Evolutionary conservation across 495 filamentous ascomycete genomes (phyloP), one percentile per base, ranked within the genome.

Genomic region (Podospora bellae-mahoneyi): DNA sequence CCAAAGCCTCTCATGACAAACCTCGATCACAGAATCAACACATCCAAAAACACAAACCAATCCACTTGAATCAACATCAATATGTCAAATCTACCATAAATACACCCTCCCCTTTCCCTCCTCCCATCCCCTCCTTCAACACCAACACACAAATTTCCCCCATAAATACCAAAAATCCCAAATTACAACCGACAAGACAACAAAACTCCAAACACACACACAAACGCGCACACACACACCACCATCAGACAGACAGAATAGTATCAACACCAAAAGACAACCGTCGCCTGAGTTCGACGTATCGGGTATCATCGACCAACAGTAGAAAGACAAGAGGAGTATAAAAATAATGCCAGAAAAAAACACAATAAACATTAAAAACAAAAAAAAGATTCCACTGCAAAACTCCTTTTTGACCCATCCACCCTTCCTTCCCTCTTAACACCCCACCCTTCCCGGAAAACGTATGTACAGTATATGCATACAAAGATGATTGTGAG

Each of bases 211-310:
- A 10, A 32, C 61, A 19, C 23, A 23, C 23, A 23, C 23, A 23
- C 23, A 23, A 0, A 23, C 23, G 2, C 23, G 2, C 1, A 23
- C 61, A 20, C 48, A 55, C 16, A 15, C 4, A 53, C 2, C 18
- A 23, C 39, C 39, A 48, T 13, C 39, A 18, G 39, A 32, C 10
- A 27, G 20, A 64, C 5, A 26, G 48, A 64, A 23, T 18, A 48
- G n/a, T 20, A 32, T 32, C 30, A 64, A 56, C 10, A 30, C 39
- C 27, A 64, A 62, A 62, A 72, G 72, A 74, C 72, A 74, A 74
- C 72, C 72, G 65, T 72, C 71, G 71, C 69, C 71, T 65, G 65
- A 62, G 58, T 54, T 73, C 60, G 64, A 73, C 66, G 71, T 64
- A 62, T 61, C 67, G 71, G 73, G 71, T 75, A 73, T 71, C 73